Evolutionary conservation across 371 early-diverging fungal genomes (phyloP).

Genomic region (Mucor saturninus): DNA sequence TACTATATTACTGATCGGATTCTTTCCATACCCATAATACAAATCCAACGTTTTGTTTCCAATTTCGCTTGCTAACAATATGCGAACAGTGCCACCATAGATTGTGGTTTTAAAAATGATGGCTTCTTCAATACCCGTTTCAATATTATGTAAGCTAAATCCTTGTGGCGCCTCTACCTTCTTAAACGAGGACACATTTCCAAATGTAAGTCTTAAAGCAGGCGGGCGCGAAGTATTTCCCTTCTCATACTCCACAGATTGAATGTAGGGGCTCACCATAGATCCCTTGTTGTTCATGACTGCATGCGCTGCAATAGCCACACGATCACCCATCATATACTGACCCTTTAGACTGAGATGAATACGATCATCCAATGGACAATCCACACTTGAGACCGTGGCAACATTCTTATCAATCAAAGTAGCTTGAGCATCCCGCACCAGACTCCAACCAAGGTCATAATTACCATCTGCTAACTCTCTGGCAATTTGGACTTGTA

Average conservation of each 20-base stretch:
- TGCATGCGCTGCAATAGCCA: conserved; percentile 31
- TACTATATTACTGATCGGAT: neutral
- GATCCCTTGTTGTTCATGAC: neutral
- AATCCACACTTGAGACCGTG: conserved; percentile 37
- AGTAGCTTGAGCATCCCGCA: conserved; percentile 32
- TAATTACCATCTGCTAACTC: conserved; percentile 16
- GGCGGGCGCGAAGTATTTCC: neutral
- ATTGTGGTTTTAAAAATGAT: neutral
- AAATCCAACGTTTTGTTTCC: neutral
- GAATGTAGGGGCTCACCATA: neutral
- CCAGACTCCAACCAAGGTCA: conserved; percentile 22
- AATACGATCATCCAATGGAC: conserved; percentile 39
- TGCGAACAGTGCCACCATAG: neutral
- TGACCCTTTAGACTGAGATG: conserved; percentile 41
- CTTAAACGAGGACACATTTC: neutral
- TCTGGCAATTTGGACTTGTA: conserved; percentile 35
- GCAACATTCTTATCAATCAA: conserved; percentile 7
- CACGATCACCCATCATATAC: conserved; percentile 28
- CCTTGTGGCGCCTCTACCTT: neutral
- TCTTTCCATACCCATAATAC: conserved; percentile 2
- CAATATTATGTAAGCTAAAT: neutral
- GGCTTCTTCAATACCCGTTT: neutral
- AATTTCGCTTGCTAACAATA: neutral
- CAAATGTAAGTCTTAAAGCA: neutral
- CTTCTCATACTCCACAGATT: neutral